Evolutionary conservation across 169 alveolate species (phyloP).

Genomic region (Ichthyophthirius multifiliis): DNA sequence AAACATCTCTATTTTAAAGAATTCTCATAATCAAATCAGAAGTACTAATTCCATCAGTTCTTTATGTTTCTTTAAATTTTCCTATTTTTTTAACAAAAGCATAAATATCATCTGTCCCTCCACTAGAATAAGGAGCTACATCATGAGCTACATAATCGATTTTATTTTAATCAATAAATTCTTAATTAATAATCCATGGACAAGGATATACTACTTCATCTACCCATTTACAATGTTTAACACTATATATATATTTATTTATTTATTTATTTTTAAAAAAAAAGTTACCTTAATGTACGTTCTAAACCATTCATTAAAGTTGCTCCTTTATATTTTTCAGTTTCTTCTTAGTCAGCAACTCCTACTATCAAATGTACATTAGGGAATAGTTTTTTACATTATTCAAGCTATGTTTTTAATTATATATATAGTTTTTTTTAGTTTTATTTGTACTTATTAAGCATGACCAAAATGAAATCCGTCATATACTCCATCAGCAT

Average conservation of each 20-base stretch:
- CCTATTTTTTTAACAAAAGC: constrained; percentile 59
- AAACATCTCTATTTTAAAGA: constrained; percentile 63
- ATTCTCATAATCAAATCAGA: constrained; percentile 71
- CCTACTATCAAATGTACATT: constrained; percentile 70
- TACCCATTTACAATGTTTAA: constrained; percentile 76
- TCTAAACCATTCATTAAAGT: constrained; percentile 29
- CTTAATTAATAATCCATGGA: constrained; percentile 51
- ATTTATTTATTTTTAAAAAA: no score
- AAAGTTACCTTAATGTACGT: constrained; percentile 47
- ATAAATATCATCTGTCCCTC: constrained; percentile 61
- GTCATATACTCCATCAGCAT: constrained; percentile 81
- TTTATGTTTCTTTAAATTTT: constrained; percentile 61
- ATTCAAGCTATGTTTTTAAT: constrained; percentile 48
- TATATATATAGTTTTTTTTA: neutral
- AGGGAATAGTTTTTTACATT: constrained; percentile 69
- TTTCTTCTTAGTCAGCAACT: constrained; percentile 77
- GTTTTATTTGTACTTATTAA: neutral
- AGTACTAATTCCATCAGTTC: constrained; percentile 81
- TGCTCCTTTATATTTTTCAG: constrained; percentile 61
- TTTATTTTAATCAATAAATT: constrained; percentile 45
- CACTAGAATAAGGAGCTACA: constrained; percentile 61
- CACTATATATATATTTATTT: no score
- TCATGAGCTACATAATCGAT: constrained; percentile 72
- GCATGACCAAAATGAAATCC: constrained; percentile 82
- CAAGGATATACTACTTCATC: constrained; percentile 80